A percentile compares a stretch with the other conserved stretches of the same genome.
Evolutionary conservation across 1,284 basidiomycete genomes (phyloP).

Genomic region (Boletellus dicymbophilus): DNA sequence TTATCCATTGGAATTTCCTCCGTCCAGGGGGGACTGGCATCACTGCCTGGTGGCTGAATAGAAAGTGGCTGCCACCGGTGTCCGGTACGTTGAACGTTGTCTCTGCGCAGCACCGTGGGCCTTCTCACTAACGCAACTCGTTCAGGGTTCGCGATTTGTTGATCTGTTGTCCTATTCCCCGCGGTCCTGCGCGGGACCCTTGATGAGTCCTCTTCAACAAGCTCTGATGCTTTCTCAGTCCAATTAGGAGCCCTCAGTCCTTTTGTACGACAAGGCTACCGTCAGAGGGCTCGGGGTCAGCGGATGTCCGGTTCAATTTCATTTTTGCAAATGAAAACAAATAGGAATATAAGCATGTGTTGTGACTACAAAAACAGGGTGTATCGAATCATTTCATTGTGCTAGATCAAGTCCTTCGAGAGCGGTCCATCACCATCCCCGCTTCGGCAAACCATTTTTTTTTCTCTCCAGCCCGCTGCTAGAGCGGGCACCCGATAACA

Average conservation of each 20-base stretch:
- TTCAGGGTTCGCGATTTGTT: conserved; percentile 23
- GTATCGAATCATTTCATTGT: conserved; percentile 24
- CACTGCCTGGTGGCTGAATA: neutral
- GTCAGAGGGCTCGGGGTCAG: too few species aligned
- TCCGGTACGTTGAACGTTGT: conserved; percentile 6
- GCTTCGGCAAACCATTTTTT: conserved; percentile 17
- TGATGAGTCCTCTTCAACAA: too few species aligned
- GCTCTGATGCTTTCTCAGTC: too few species aligned
- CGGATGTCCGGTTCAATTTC: neutral
- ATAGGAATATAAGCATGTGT: conserved; percentile 16
- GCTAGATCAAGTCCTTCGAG: conserved; percentile 30
- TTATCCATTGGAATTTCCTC: too few species aligned
- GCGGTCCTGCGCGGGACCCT: too few species aligned
- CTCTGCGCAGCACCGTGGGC: conserved; percentile 21
- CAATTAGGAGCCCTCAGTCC: too few species aligned
- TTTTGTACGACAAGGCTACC: too few species aligned
- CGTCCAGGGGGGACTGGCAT: too few species aligned
- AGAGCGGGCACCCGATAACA: conserved; percentile 29
- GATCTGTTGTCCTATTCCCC: too few species aligned
- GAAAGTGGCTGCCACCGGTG: too few species aligned
- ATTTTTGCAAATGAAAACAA: conserved; percentile 17
- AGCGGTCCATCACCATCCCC: conserved; percentile 26
- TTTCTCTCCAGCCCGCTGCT: conserved; percentile 32
- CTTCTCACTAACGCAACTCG: conserved; percentile 3
- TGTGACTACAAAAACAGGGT: conserved; percentile 28